Conservation (phyloP, 2,329 filamentous ascomycete species). For the Colletotrichum cuscutae region DNA sequence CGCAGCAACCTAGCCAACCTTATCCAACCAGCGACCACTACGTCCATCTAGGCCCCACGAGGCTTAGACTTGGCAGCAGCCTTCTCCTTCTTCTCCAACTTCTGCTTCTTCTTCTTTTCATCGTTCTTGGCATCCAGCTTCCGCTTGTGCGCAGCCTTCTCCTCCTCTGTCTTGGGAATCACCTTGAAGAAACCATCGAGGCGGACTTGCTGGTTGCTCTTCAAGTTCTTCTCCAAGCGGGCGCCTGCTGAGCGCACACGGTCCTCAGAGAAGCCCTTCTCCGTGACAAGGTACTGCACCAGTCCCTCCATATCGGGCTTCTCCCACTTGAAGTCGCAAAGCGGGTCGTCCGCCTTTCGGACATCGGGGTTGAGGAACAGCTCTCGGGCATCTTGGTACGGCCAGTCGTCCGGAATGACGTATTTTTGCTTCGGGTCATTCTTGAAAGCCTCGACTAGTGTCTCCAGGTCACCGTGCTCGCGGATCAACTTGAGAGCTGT, state of each 20-base stretch:
- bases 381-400: conserved; percentile 88
- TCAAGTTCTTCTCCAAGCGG: conserved; percentile 88
- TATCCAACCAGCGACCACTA: not conserved
- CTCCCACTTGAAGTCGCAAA: conserved; percentile 99
- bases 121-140: conserved; percentile 94
- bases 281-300: conserved; percentile 87
- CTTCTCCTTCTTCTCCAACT: conserved; percentile 95
- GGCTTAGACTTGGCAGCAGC: conserved; percentile 90
- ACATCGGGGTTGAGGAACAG: conserved; percentile 95
- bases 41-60: conserved; percentile 61
- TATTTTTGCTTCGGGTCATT: conserved; percentile 83
- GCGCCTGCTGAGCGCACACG: conserved; percentile 83
- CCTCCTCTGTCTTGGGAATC: conserved; percentile 85
- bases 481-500: conserved; percentile 95
- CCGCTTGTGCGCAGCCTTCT: conserved; percentile 87
- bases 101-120: conserved; percentile 94
- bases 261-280: conserved; percentile 98
- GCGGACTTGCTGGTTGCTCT: conserved; percentile 88
- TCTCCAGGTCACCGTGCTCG: conserved; percentile 88
- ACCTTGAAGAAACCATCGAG: conserved; percentile 98
- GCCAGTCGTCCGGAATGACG: conserved; percentile 94
- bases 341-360: conserved; percentile 80
- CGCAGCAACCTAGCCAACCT: not conserved
- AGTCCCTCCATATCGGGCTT: conserved; percentile 90
- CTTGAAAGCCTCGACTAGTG: conserved; percentile 83